These are phyloP conservation scores for Nymphaea colorata DNA, from an alignment of 164 flowering plant genomes.

Conservation along the genomic window DNA sequence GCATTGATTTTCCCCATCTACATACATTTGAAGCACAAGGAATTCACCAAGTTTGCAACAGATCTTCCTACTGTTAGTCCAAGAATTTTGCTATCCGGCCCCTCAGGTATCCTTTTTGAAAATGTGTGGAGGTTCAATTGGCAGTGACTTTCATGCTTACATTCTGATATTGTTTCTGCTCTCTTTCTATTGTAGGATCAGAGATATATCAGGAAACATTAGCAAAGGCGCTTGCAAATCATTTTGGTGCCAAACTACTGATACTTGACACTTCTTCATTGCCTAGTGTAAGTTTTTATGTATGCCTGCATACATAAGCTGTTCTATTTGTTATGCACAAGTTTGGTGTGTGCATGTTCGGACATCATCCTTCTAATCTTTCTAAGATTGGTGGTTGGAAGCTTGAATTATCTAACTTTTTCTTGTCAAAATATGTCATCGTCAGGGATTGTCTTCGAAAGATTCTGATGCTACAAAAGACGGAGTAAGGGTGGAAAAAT, in stretches of 20 bases:
- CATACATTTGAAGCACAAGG: constrained; percentile 52
- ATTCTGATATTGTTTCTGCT: background rate
- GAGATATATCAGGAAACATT: constrained; percentile 87
- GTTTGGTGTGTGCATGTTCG: too few relatives aligned
- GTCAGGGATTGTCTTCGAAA: constrained; percentile 24
- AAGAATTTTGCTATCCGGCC: constrained; percentile 79
- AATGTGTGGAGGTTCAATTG: background rate
- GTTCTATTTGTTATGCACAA: too few relatives aligned
- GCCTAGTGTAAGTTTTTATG: constrained; percentile 55
- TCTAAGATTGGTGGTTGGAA: too few relatives aligned
- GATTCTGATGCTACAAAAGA: constrained; percentile 39
- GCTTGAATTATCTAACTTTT: background rate
- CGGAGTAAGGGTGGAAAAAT: constrained; percentile 36
- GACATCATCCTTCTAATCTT: too few relatives aligned
- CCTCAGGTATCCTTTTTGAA: constrained; percentile 46
- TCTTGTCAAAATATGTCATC: background rate
- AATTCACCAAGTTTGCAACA: constrained; percentile 38
- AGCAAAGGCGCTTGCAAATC: constrained; percentile 72
- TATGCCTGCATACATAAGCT: too few relatives aligned
- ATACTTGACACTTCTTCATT: constrained; percentile 60
- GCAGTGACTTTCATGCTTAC: background rate
- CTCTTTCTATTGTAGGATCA: constrained; percentile 33
- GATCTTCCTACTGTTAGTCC: constrained; percentile 65
- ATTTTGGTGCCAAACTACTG: constrained; percentile 69
- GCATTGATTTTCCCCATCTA: constrained; percentile 63